Percentiles rank a stretch among this genome's conserved stretches.
These are phyloP conservation scores for Saturnispora hagleri DNA, from an alignment of 805 yeast species.

Conservation along the genomic window DNA sequence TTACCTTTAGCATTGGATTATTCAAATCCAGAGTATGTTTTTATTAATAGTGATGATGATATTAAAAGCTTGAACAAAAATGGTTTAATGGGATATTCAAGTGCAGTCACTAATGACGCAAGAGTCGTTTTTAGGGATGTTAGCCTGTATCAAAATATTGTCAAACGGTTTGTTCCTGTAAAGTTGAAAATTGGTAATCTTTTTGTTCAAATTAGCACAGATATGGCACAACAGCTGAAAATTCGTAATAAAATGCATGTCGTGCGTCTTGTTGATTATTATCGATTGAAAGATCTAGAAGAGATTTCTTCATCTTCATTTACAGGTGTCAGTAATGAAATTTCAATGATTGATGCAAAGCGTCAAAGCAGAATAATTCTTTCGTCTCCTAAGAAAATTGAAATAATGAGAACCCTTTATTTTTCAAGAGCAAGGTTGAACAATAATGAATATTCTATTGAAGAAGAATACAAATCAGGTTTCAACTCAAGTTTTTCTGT, in stretches of 20 bases:
- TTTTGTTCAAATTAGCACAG: slow-evolving; percentile 47
- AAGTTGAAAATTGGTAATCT: slow-evolving; percentile 61
- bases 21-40: slow-evolving; percentile 18
- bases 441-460: slow-evolving; percentile 15
- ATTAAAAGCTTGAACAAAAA: slow-evolving; percentile 33
- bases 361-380: slow-evolving; percentile 32
- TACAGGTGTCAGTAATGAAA: slow-evolving; percentile 43
- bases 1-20: slow-evolving; percentile 2
- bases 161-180: slow-evolving; percentile 48
- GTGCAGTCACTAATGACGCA: slow-evolving; percentile 36
- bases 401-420: slow-evolving; percentile 61
- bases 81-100: slow-evolving; percentile 36
- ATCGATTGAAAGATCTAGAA: slow-evolving; percentile 31
- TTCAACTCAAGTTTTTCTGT: slow-evolving; percentile 24
- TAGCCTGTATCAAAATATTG: slow-evolving; percentile 39
- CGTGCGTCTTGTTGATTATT: slow-evolving; percentile 35
- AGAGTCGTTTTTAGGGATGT: slow-evolving; percentile 46
- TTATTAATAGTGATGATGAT: slow-evolving; percentile 40
- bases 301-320: slow-evolving; percentile 32
- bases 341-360: slow-evolving; percentile 33
- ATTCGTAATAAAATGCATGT: slow-evolving; percentile 28
- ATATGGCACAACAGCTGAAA: slow-evolving; percentile 34
- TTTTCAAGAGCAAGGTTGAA: slow-evolving; percentile 49
- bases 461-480: slow-evolving; percentile 32
- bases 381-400: slow-evolving; percentile 42